Percentiles rank a stretch among this genome's conserved stretches.
phyloP scores from a whole-genome alignment of 805 yeast species.

The Wickerhamomyces kurtzmanii region DNA sequence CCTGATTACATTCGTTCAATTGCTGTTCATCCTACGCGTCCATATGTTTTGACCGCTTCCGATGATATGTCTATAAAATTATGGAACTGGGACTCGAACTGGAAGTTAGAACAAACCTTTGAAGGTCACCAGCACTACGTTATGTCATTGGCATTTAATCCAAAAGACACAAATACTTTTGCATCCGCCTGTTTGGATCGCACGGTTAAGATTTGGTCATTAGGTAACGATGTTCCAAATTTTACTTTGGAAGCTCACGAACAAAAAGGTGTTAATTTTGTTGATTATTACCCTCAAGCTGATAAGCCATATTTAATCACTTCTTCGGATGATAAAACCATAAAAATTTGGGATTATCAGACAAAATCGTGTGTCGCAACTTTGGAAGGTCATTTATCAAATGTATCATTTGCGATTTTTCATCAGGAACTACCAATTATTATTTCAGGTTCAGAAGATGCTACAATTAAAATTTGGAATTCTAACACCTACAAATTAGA shows the following conservation, averaged over 20 bases:
- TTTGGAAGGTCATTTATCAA: conserved; percentile 85
- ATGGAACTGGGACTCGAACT: conserved; percentile 96
- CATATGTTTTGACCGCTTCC: conserved; percentile 78
- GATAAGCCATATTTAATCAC: conserved; percentile 96
- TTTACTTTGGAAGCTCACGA: conserved; percentile 89
- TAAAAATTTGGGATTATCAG: conserved; percentile 94
- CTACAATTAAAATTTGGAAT: conserved; percentile 91
- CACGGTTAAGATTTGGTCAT: conserved; percentile 94
- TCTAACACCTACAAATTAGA: conserved; percentile 89
- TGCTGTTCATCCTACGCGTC: conserved; percentile 91
- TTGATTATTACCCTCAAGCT: conserved; percentile 93
- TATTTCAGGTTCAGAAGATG: conserved; percentile 94
- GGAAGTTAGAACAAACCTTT: conserved; percentile 84
- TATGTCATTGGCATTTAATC: conserved; percentile 91
- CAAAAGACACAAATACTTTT: conserved; percentile 95
- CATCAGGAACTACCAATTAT: conserved; percentile 96
- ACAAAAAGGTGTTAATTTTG: conserved; percentile 89
- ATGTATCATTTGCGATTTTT: conserved; percentile 94
- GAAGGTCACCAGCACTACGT: conserved; percentile 96
- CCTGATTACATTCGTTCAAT: conserved; percentile 92
- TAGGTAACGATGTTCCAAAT: conserved; percentile 81
- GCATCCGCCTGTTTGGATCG: conserved; percentile 96
- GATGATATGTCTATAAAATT: conserved; percentile 88
- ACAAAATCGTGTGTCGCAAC: conserved; percentile 93
- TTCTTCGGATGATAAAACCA: conserved; percentile 81